phyloP scores from a whole-genome alignment of 192 early-diverging fungal genomes.

The Endogone sp. region DNA sequence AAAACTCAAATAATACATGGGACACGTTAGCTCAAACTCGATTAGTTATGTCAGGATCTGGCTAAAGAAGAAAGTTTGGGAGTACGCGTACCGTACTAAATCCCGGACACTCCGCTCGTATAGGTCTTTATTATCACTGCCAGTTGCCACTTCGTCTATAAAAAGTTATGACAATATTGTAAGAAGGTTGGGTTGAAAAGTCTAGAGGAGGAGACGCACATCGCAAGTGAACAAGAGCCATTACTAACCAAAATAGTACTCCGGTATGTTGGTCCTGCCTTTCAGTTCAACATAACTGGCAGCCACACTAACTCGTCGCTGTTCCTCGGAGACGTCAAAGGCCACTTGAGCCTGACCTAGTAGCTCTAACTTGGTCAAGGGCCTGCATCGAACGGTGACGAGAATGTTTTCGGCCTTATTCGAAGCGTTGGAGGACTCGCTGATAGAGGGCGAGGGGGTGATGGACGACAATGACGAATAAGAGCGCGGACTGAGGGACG shows the following conservation, averaged over 20 bases:
- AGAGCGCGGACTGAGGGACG: not conserved
- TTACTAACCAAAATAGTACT: slow-evolving; percentile 38
- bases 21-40: too few species aligned
- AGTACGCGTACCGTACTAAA: slow-evolving; percentile 24
- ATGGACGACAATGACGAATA: not conserved
- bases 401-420: slow-evolving; percentile 45
- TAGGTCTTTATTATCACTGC: slow-evolving; percentile 49
- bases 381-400: slow-evolving; percentile 71
- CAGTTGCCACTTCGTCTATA: slow-evolving; percentile 46
- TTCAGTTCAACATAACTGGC: slow-evolving; percentile 26
- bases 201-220: not conserved
- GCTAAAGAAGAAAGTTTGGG: too few species aligned
- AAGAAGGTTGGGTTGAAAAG: not conserved
- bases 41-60: too few species aligned
- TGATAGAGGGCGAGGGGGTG: not conserved
- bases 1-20: too few species aligned
- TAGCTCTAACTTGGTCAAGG: slow-evolving; percentile 58
- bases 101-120: slow-evolving; percentile 37
- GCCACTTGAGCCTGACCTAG: slow-evolving; percentile 33
- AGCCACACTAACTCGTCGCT: slow-evolving; percentile 16
- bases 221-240: not conserved
- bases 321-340: slow-evolving; percentile 32
- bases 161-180: not conserved
- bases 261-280: slow-evolving; percentile 17
- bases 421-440: too few species aligned